Evolutionary conservation across 2,329 filamentous ascomycete genomes (phyloP), one percentile per base, ranked within the genome.

Genomic region (Trichothecium sympodiale): DNA sequence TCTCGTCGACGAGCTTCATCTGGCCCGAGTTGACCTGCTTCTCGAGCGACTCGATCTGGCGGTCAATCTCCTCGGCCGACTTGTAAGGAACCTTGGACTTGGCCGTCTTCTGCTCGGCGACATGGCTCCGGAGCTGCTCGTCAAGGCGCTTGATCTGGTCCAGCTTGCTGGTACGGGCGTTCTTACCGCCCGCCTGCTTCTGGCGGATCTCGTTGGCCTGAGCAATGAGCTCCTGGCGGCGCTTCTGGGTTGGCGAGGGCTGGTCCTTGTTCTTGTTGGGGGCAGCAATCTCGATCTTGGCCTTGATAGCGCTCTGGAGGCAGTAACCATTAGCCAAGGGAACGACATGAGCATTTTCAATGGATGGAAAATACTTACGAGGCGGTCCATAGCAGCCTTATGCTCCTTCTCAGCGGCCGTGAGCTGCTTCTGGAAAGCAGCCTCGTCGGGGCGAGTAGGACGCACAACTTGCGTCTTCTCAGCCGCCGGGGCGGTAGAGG

Each of bases 1-100:
- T 93, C 75, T 96, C 91, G 50, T 98, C 91, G 9, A 96, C 91
- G 35, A 98, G 69, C 65, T 88, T 94, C 82, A 98, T 88, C 57
- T 74, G 82, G 45, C 89, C 89, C 26, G 78, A 74, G 58, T 94
- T 84, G 49, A 96, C 87, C 57, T 89, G 75, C 61, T 80, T 80
- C 46, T 94, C 84, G 36, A 95, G 77, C 35, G 70, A 69, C 41
- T 75, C 72, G 49, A 96, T 91, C 61, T 91, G 77, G 43, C 71
- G 70, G 58, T 96, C 86, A 45, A 98, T 67, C 43, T 96, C 91
- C 39, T 94, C 88, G 37, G 77, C 74, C 48, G 69, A 86, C 74
- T 91, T 94, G 76, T 81, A 96, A 36, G 77, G 67, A 41, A 93
- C 72, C 57, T 86, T 83, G 61, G 76, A 74, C 51, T 83, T 82